Percentiles rank a stretch among this genome's conserved stretches.
Conservation (phyloP, 495 filamentous ascomycete genomes). For the Amniculicola lignicola region DNA sequence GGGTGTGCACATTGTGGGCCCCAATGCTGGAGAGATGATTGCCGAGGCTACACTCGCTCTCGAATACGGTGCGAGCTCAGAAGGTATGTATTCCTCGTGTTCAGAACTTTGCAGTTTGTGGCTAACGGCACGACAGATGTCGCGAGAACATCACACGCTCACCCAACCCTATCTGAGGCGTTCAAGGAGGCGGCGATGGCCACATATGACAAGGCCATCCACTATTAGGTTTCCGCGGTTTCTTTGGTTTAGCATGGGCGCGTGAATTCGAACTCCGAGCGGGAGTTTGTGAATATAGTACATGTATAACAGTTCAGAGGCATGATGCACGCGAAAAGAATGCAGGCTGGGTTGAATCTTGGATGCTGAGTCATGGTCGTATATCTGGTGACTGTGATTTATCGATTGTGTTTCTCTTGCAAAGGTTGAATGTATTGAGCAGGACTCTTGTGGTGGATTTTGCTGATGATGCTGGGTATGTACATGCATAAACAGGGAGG, state of each 20-base stretch:
- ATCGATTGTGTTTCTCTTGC: too few relatives aligned
- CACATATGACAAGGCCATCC: conserved; percentile 92
- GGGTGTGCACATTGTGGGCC: conserved; percentile 92
- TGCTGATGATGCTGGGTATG: too few relatives aligned
- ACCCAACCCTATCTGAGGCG: conserved; percentile 93
- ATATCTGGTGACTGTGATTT: too few relatives aligned
- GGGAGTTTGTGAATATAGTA: conserved; percentile 37
- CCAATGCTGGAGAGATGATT: conserved; percentile 98
- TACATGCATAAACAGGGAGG: too few relatives aligned
- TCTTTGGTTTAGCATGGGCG: conserved; percentile 22
- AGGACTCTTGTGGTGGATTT: too few relatives aligned
- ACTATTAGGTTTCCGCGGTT: conserved; percentile 61
- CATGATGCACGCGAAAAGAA: conserved; percentile 14
- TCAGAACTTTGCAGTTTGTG: neutral
- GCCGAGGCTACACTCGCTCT: conserved; percentile 92
- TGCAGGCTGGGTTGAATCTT: conserved; percentile 10
- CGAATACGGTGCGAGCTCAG: conserved; percentile 92
- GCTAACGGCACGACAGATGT: conserved; percentile 45
- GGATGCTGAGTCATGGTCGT: too few relatives aligned
- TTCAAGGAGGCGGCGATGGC: conserved; percentile 99
- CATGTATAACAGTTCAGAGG: conserved; percentile 29
- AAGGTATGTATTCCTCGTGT: conserved; percentile 56
- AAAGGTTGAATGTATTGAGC: too few relatives aligned
- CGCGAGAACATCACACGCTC: conserved; percentile 91
- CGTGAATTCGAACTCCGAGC: conserved; percentile 20